Evolutionary conservation across 306 rosid species (phyloP), one percentile per base, ranked within the genome.

Genomic region (Ceratonia siliqua): DNA sequence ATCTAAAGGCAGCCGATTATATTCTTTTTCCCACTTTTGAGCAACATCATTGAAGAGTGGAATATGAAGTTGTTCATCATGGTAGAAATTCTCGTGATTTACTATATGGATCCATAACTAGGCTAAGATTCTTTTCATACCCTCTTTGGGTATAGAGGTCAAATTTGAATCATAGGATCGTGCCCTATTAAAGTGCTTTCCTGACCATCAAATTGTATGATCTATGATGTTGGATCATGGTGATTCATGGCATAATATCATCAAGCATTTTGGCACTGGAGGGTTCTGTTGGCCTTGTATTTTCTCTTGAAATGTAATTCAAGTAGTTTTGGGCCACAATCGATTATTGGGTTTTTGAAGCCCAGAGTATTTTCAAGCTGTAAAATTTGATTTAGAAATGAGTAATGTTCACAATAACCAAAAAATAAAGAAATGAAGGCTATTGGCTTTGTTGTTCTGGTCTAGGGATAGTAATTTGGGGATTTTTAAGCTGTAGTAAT

Each of bases 1-100:
- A 28, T 5, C 38, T 28, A 36, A 11, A 33, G 24, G 32, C 28
- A 10, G 11, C 4, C 68, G 13, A 4, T 38, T 18, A 39, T 22
- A 54, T 70, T 73, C 43, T 77, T 80, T 58, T 61, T 30, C 70
- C 79, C 72, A 61, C 68, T 61, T 79, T 55, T 56, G 76, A 74
- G 35, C 59, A 49, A 67, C 75, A 41, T 11, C 15, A 36, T 82
- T 41, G 49, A 58, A 74, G 62, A 57, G 17, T 50, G 53, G 57
- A 28, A 75, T 32, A 13, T 53, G 41, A 43, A 41, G 72, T 78
- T 79, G 71, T 70, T 68, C 83, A 61, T 78, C 62, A n/a, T 62
- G 64, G 83, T 77, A 56, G 53, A 75, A 73, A 43, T 42, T 73
- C 36, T 68, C 10, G 11, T 67, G 71, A 62, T 64, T 83, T 42